Percentiles rank a stretch among this genome's conserved stretches.
Conservation (phyloP, 1,284 basidiomycete genomes). For the Pseudozyma hubeiensis region DNA sequence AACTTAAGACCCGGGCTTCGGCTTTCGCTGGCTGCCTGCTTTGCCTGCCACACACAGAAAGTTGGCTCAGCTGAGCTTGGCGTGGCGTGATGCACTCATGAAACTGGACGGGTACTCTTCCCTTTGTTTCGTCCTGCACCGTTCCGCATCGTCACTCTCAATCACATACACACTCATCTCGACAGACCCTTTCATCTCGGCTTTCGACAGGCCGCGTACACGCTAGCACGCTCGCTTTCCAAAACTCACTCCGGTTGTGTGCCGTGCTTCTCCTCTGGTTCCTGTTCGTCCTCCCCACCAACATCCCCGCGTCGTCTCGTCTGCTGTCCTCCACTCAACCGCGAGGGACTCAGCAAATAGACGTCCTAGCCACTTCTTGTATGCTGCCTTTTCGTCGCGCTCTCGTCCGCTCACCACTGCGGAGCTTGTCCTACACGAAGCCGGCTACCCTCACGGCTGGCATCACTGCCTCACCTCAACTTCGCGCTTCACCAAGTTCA, state of each 20-base stretch:
- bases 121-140: slow-evolving; percentile 9
- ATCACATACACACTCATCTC: not conserved
- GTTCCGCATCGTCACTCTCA: no score
- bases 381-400: slow-evolving; percentile 48
- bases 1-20: no score
- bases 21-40: not conserved
- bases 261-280: slow-evolving; percentile 17
- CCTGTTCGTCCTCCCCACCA: slow-evolving; percentile 22
- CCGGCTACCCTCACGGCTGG: slow-evolving; percentile 6
- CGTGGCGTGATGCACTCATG: not conserved
- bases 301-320: slow-evolving; percentile 24
- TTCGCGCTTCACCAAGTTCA: slow-evolving; percentile 4
- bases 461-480: slow-evolving; percentile 1
- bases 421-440: slow-evolving; percentile 20
- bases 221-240: slow-evolving; percentile 10
- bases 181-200: not conserved
- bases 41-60: not conserved
- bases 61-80: slow-evolving; percentile 12
- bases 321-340: slow-evolving; percentile 33
- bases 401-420: slow-evolving; percentile 34
- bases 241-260: slow-evolving; percentile 1
- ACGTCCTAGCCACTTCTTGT: slow-evolving; percentile 27
- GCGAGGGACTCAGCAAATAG: slow-evolving; percentile 28
- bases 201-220: slow-evolving; percentile 3
- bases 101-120: not conserved